Conservation (phyloP, 2,329 filamentous ascomycete species). For the Hymenoscyphus scutula region DNA sequence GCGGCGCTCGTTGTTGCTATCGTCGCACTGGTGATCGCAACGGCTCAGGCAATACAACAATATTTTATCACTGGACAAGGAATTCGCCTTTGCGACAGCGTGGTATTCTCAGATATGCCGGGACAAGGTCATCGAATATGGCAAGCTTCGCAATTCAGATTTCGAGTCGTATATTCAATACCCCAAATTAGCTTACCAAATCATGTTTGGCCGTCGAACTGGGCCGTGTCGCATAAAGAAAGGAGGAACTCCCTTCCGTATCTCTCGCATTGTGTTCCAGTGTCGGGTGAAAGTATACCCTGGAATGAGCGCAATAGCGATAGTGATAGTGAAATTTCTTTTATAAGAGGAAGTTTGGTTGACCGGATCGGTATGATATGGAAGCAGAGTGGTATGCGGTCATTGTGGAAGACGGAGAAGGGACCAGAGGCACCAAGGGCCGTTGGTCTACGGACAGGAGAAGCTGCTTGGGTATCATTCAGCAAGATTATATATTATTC, state of each 20-base stretch:
- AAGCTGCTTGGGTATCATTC: not conserved
- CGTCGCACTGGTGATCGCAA: not conserved
- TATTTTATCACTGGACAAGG: not conserved
- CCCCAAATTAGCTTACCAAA: not conserved
- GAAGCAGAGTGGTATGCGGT: too few relatives aligned
- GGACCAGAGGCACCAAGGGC: too few relatives aligned
- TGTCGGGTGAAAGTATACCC: too few relatives aligned
- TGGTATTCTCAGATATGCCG: not conserved
- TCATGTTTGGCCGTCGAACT: not conserved
- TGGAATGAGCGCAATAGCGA: too few relatives aligned
- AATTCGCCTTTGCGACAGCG: not conserved
- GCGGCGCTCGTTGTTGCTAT: not conserved
- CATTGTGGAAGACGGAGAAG: too few relatives aligned
- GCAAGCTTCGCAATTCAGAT: not conserved
- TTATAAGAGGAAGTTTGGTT: too few relatives aligned
- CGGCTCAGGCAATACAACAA: not conserved
- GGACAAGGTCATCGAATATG: not conserved
- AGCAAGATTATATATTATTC: not conserved
- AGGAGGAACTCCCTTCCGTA: not conserved
- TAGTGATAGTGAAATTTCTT: too few relatives aligned
- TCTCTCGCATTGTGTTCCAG: too few relatives aligned
- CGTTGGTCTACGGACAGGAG: not conserved
- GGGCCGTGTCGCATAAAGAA: not conserved
- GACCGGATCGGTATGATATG: too few relatives aligned
- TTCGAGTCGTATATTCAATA: not conserved